These are phyloP conservation scores for Cyamopsis tetragonoloba DNA, from an alignment of 306 rosid species.

Conservation along the genomic window DNA sequence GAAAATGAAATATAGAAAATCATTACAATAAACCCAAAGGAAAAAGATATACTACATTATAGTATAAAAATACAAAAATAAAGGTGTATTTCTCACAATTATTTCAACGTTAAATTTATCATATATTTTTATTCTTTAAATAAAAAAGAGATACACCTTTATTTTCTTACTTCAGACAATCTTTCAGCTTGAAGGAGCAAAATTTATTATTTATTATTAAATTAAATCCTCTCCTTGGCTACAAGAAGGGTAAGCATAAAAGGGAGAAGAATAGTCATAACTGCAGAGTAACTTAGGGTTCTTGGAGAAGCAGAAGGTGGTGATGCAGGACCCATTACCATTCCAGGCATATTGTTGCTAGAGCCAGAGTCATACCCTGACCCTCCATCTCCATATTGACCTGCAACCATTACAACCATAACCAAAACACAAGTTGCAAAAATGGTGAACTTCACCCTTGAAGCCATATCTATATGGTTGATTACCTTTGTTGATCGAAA, in stretches of 20 bases:
- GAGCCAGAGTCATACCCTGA: background rate
- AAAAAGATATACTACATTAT: no score
- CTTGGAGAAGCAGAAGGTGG: constrained; percentile 11
- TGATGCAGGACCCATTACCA: constrained; percentile 30
- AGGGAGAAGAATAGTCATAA: constrained; percentile 29
- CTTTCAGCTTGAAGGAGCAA: no score
- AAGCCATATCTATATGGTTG: constrained; percentile 29
- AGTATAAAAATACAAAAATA: no score
- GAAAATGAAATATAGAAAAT: background rate
- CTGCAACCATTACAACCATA: constrained; percentile 34
- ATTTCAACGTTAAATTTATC: no score
- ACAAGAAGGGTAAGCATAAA: constrained; percentile 31
- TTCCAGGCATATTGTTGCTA: constrained; percentile 8
- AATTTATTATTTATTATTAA: no score
- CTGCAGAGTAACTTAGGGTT: constrained; percentile 29
- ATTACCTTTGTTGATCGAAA: background rate
- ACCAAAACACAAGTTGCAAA: constrained; percentile 36
- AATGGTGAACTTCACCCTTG: constrained; percentile 17
- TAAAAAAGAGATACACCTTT: no score
- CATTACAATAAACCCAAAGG: no score
- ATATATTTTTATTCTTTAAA: no score
- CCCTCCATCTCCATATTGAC: constrained; percentile 25
- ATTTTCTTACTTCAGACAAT: no score
- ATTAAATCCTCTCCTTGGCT: constrained; percentile 20
- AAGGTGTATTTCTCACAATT: no score